These are phyloP conservation scores for Geranomyces michiganensis DNA, from an alignment of 192 early-diverging fungal species.

Conservation along the genomic window DNA sequence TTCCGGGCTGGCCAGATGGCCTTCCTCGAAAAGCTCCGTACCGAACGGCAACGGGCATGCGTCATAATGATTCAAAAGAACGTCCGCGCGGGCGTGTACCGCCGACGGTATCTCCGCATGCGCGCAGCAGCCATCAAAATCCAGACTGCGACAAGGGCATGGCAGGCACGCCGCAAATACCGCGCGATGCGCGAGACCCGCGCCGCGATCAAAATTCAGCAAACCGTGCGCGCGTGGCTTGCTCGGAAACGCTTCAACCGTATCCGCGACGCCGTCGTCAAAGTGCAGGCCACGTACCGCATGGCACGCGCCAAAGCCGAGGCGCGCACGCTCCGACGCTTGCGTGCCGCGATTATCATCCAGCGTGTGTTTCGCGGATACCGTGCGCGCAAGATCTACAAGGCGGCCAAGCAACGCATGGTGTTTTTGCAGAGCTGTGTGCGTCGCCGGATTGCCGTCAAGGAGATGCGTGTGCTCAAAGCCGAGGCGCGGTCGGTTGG, in stretches of 20 bases:
- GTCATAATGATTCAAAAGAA: conserved; percentile 91
- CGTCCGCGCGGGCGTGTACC: conserved; percentile 69
- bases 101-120: conserved; percentile 36
- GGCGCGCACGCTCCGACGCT: conserved; percentile 58
- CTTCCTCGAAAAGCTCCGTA: conserved; percentile 84
- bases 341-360: conserved; percentile 72
- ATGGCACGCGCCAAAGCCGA: conserved; percentile 56
- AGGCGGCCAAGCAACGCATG: conserved; percentile 57
- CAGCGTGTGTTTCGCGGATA: conserved; percentile 76
- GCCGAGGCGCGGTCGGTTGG: conserved; percentile 86
- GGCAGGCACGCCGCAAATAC: conserved; percentile 67
- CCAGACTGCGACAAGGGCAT: conserved; percentile 64
- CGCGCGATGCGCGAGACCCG: conserved; percentile 55
- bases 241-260: conserved; percentile 43
- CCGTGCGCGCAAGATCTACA: conserved; percentile 63
- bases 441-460: conserved; percentile 72
- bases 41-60: conserved; percentile 77
- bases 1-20: conserved; percentile 96
- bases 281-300: conserved; percentile 49
- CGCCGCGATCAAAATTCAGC: conserved; percentile 82
- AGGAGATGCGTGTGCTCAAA: conserved; percentile 70
- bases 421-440: conserved; percentile 81
- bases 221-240: conserved; percentile 66
- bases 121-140: conserved; percentile 61
- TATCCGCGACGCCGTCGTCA: conserved; percentile 39